These are phyloP conservation scores for Phlebiopsis flavidoalba DNA, from an alignment of 768 basidiomycete species.

Conservation along the genomic window DNA sequence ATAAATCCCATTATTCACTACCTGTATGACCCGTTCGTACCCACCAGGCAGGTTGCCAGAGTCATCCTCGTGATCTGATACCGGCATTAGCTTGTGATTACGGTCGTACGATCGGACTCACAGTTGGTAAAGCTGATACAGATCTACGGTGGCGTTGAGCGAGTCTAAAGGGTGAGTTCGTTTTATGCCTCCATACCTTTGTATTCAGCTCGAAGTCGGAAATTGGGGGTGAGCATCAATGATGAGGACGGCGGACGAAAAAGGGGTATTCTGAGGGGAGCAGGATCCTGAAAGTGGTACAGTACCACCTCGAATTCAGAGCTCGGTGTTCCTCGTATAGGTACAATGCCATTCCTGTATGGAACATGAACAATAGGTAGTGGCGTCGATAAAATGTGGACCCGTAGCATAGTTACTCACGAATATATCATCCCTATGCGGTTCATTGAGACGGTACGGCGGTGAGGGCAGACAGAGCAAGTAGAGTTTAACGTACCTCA, in stretches of 20 bases:
- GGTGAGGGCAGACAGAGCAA: conserved; percentile 3
- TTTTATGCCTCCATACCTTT: conserved; percentile 54
- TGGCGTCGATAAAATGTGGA: not conserved
- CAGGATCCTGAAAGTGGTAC: conserved; percentile 91
- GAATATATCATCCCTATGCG: conserved; percentile 84
- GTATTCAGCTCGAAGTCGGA: conserved; percentile 96
- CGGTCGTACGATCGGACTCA: conserved; percentile 34
- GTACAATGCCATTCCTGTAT: conserved; percentile 93
- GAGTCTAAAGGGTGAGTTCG: conserved; percentile 2
- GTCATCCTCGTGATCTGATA: conserved; percentile 88
- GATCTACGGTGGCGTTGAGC: conserved; percentile 44
- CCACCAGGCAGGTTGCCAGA: conserved; percentile 99
- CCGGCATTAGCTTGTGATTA: conserved; percentile 15
- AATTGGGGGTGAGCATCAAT: conserved; percentile 95
- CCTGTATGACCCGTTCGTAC: conserved; percentile 88
- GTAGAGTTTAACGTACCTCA: conserved; percentile 46
- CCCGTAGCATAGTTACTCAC: conserved; percentile 43
- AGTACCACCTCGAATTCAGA: conserved; percentile 93
- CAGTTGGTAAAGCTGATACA: conserved; percentile 92
- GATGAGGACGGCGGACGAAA: conserved; percentile 93
- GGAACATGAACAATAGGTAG: not conserved
- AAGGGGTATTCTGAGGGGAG: conserved; percentile 92
- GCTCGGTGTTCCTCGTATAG: conserved; percentile 78
- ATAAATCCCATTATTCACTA: no score
- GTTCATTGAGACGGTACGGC: conserved; percentile 5